Evolutionary conservation across 2,329 filamentous ascomycete species (phyloP), one percentile per base, ranked within the genome.

Genomic region (Sporothrix mexicana): DNA sequence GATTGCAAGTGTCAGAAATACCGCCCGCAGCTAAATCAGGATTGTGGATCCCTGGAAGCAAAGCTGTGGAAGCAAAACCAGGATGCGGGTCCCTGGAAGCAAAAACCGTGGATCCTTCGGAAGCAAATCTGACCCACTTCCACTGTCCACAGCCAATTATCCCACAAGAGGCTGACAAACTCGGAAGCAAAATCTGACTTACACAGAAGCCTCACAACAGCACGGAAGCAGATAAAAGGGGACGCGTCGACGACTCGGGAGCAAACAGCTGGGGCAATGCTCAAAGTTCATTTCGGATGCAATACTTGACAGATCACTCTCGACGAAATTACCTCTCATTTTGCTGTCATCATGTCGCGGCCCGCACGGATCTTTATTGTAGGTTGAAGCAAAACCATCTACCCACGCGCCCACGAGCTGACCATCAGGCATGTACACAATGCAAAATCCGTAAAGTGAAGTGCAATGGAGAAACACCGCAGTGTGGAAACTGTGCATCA

Each of bases 331-430:
- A 15, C 12, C 3, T 36, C 2, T 36, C 2, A 36, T 1, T 12
- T 12, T 66, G 20, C 15, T 8, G 10, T 15, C 9, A 47, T 8
- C 8, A 69, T 55, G 49, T 41, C 45, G 23, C 64, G 66, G 66
- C 66, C 47, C 5, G n/a, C 49, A 9, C 66, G 47, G n/a, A 23
- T 69, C 47, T 41, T 69, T 53, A 67, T 67, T 51, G 62, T 67
- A 7, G 36, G 62, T 43, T 49, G 3, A 9, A 23, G 20, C 53
- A 13, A 17, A 49, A 3, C 1, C 10, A 13, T n/a, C 8, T 1
- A 13, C 55, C 15, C 12, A 4, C 6, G 0, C 13, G 17, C 7
- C 0, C 17, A 23, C 20, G 25, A 25, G 20, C 41, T 45, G 61
- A 47, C 61, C 2, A 15, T n/a, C 47, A 69, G 66, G 66, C 66